Conservation (phyloP, 2,329 filamentous ascomycete species). For the Pseudopyrenochaeta lycopersici region DNA sequence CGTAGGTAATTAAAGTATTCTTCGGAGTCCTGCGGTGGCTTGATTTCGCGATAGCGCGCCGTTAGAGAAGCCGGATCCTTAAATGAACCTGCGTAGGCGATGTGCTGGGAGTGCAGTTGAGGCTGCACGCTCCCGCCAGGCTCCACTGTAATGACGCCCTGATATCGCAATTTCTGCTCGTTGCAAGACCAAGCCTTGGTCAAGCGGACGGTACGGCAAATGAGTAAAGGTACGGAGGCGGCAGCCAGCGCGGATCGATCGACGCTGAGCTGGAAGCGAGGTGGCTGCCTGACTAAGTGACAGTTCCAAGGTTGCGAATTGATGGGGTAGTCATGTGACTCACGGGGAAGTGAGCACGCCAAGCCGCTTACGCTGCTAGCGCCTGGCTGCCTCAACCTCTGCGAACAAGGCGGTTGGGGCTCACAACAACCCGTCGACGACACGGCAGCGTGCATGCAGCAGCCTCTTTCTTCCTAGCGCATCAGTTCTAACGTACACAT, state of each 20-base stretch:
- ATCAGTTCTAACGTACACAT: constrained; percentile 25
- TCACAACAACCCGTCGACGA: constrained; percentile 7
- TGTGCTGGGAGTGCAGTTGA: constrained; percentile 18
- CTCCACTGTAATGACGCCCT: constrained; percentile 12
- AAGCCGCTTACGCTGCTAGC: background rate
- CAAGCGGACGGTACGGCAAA: constrained; percentile 16
- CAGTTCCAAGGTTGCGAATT: background rate
- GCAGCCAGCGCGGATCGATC: constrained; percentile 20
- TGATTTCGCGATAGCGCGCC: constrained; percentile 23
- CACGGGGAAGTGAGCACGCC: background rate
- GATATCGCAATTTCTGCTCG: constrained; percentile 10
- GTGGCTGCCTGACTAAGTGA: constrained; percentile 15
- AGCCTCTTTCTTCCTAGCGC: constrained; percentile 18
- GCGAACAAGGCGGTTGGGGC: constrained; percentile 2
- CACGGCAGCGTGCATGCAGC: constrained; percentile 21
- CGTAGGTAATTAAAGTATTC: constrained; percentile 24
- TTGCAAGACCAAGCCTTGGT: constrained; percentile 18
- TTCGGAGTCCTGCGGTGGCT: constrained; percentile 29
- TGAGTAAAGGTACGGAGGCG: constrained; percentile 18
- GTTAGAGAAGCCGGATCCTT: constrained; percentile 18
- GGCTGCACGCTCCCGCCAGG: constrained; percentile 14
- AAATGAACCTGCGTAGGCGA: constrained; percentile 21
- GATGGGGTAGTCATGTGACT: background rate
- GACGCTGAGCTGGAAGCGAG: constrained; percentile 19
- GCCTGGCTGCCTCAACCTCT: background rate